Conservation (phyloP, 176 grass and related monocot species). For the barley (Hordeum vulgare) region MorexV3_pseudomolecules_assembly NC_058523.1:541180399-541180898, state of each 20-base stretch:
- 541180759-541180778: constrained; percentile 11
- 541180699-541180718: constrained; percentile 71
- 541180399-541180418: constrained; percentile 84
- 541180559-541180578: constrained; percentile 60
- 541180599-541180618: constrained; percentile 65
- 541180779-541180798: constrained; percentile 19
- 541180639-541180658: constrained; percentile 48
- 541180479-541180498: constrained; percentile 69
- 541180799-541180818: constrained; percentile 33
- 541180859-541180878: constrained; percentile 17
- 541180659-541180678: constrained; percentile 88
- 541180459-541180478: constrained; percentile 73
- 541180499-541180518: constrained; percentile 90
- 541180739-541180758: constrained; percentile 53
- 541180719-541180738: constrained; percentile 91
- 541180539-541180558: constrained; percentile 47
- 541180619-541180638: constrained; percentile 66
- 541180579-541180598: constrained; percentile 44
- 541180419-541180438: constrained; percentile 99
- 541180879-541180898: constrained; percentile 35
- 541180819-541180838: constrained; percentile 14
- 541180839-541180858: constrained; percentile 25
- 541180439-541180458: constrained; percentile 98
- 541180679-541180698: constrained; percentile 99
- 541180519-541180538: constrained; percentile 93